These are phyloP conservation scores for Lactarius quietus DNA, from an alignment of 768 basidiomycete species.

Conservation along the genomic window DNA sequence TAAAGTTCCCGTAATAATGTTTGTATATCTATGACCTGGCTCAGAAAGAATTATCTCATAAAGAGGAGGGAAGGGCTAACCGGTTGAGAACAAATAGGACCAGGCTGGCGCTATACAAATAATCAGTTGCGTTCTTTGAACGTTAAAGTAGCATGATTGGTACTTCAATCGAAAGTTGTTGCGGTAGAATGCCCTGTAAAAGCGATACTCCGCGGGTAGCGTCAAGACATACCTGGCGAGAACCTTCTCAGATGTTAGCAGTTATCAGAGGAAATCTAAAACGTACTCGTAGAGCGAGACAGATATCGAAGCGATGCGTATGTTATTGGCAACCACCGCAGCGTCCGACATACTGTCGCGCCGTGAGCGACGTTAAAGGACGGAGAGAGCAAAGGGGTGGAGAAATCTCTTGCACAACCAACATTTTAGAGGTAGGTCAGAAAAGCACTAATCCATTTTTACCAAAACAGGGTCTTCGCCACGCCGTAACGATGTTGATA, in stretches of 20 bases:
- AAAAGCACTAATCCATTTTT: neutral
- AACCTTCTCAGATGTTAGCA: neutral
- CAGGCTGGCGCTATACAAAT: neutral
- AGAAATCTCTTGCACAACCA: neutral
- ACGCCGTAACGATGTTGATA: neutral
- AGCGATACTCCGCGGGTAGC: conserved; percentile 21
- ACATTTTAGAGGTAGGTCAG: neutral
- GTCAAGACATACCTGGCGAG: conserved; percentile 15
- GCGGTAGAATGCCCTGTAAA: conserved; percentile 11
- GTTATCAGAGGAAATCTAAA: neutral
- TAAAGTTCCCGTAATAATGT: conserved; percentile 44
- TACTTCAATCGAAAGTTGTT: neutral
- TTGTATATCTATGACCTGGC: conserved; percentile 36
- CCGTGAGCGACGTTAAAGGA: neutral
- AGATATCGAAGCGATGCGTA: conserved; percentile 7
- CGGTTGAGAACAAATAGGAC: conserved; percentile 14
- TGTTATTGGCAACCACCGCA: conserved; percentile 2
- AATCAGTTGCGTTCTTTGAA: neutral
- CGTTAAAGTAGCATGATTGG: no score
- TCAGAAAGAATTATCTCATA: neutral
- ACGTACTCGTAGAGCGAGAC: conserved; percentile 16
- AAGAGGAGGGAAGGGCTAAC: neutral
- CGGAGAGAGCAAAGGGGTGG: neutral
- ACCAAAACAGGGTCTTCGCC: neutral
- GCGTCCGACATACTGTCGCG: neutral